Percentiles rank a stretch among this genome's conserved stretches.
Evolutionary conservation across 2,329 filamentous ascomycete species (phyloP).

Genomic region (Cylindrodendrum hubeiense): DNA sequence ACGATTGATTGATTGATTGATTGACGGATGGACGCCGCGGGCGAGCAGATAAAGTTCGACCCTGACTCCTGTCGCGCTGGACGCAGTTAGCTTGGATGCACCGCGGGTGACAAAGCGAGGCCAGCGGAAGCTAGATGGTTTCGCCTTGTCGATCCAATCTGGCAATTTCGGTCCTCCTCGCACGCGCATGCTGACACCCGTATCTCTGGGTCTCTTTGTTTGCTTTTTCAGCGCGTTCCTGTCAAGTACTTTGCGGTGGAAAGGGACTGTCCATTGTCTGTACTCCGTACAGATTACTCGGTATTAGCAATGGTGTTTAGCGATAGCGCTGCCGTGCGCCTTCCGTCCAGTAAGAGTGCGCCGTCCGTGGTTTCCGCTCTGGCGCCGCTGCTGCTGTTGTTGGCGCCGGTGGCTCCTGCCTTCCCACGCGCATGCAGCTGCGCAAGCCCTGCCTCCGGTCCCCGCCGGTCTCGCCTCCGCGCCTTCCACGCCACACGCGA

Average conservation of each 20-base stretch:
- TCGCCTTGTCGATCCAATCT: conserved; percentile 36
- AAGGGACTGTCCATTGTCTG: not conserved
- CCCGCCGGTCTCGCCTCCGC: conserved; percentile 33
- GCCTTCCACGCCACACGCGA: conserved; percentile 26
- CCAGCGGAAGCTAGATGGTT: conserved; percentile 27
- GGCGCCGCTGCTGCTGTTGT: conserved; percentile 22
- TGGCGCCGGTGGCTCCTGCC: conserved; percentile 6
- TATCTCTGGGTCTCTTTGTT: not conserved
- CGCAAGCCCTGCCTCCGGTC: conserved; percentile 42
- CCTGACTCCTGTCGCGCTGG: conserved; percentile 10
- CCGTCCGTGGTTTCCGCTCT: not conserved
- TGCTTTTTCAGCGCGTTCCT: not conserved
- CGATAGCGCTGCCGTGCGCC: not conserved
- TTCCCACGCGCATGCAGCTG: conserved; percentile 37
- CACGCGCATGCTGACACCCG: conserved; percentile 14
- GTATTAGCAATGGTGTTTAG: not conserved
- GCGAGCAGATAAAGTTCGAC: conserved; percentile 26
- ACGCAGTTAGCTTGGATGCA: conserved; percentile 33
- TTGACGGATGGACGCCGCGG: not conserved
- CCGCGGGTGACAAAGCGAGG: conserved; percentile 6
- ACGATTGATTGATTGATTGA: not conserved
- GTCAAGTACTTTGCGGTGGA: not conserved
- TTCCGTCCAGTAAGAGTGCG: conserved; percentile 2
- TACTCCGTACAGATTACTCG: not conserved
- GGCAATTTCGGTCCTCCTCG: conserved; percentile 25